These are phyloP conservation scores for Puccinia novopanici DNA, from an alignment of 1,284 basidiomycete genomes.

Conservation along the genomic window DNA sequence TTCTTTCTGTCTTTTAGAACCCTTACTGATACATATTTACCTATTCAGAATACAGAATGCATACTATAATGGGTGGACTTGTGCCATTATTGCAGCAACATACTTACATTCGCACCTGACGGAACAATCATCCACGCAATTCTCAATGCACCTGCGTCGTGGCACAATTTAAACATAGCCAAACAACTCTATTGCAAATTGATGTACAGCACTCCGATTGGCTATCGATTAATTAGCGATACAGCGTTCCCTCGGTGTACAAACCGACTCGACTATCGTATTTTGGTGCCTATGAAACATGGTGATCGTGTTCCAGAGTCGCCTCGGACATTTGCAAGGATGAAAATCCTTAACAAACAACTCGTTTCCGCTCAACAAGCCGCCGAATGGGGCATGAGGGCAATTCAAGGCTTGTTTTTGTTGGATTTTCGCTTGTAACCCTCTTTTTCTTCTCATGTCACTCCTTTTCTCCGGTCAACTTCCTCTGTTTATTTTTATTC, in stretches of 20 bases:
- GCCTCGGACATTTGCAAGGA: background rate
- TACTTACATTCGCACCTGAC: background rate
- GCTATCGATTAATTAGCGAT: background rate
- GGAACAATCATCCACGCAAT: constrained; percentile 58
- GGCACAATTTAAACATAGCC: background rate
- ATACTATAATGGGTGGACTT: background rate
- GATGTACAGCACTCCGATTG: background rate
- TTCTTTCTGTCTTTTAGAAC: no score
- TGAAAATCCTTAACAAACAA: constrained; percentile 8
- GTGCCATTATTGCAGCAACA: background rate
- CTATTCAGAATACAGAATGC: background rate
- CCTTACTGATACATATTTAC: background rate
- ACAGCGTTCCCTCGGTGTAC: background rate
- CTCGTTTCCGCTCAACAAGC: constrained; percentile 11
- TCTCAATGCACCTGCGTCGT: constrained; percentile 58
- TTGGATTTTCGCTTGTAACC: no score
- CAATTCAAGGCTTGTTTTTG: no score
- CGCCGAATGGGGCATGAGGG: constrained; percentile 17
- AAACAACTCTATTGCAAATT: background rate
- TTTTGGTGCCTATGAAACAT: background rate
- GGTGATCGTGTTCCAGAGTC: background rate
- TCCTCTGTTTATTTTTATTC: no score
- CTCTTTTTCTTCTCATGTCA: no score
- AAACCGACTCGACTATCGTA: background rate
- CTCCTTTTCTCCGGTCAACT: no score